Conservation (phyloP, 371 early-diverging fungal species). For the Mortierella polycephala region DNA sequence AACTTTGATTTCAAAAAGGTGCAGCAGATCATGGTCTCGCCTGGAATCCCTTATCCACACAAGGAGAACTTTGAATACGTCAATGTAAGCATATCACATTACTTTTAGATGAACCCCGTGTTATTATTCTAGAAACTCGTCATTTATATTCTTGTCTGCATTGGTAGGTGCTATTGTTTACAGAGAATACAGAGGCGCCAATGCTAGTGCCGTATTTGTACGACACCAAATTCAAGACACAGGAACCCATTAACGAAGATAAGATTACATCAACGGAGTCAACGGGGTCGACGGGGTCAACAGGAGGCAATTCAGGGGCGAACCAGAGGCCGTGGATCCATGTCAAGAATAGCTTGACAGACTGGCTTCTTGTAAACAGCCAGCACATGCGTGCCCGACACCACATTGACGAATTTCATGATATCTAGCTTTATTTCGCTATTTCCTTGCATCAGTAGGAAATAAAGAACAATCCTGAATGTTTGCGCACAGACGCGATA, state of each 20-base stretch:
- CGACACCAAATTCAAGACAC: constrained; percentile 61
- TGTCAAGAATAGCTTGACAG: constrained; percentile 71
- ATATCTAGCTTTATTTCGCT: constrained; percentile 48
- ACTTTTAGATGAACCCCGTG: too few relatives aligned
- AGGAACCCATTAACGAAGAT: constrained; percentile 55
- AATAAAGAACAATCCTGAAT: not conserved
- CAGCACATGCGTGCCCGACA: constrained; percentile 67
- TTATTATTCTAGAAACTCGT: not conserved
- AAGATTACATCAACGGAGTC: constrained; percentile 26
- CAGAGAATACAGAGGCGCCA: constrained; percentile 60
- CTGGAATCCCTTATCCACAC: constrained; percentile 64
- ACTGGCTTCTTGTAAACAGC: constrained; percentile 71
- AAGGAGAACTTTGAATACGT: constrained; percentile 66
- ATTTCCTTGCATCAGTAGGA: not conserved
- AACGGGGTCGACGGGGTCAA: not conserved
- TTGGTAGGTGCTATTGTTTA: constrained; percentile 63
- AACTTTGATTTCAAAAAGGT: constrained; percentile 62
- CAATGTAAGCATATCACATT: constrained; percentile 56
- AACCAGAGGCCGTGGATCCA: constrained; percentile 59
- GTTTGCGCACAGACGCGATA: too few relatives aligned
- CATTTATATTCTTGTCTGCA: too few relatives aligned
- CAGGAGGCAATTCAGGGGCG: constrained; percentile 40
- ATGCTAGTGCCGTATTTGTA: constrained; percentile 73
- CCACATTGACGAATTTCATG: constrained; percentile 68
- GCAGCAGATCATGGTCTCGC: constrained; percentile 74